Percentiles rank a stretch among this genome's conserved stretches.
These are phyloP conservation scores for Botrytis hyacinthi DNA, from an alignment of 2,329 filamentous ascomycete species.

Conservation along the genomic window DNA sequence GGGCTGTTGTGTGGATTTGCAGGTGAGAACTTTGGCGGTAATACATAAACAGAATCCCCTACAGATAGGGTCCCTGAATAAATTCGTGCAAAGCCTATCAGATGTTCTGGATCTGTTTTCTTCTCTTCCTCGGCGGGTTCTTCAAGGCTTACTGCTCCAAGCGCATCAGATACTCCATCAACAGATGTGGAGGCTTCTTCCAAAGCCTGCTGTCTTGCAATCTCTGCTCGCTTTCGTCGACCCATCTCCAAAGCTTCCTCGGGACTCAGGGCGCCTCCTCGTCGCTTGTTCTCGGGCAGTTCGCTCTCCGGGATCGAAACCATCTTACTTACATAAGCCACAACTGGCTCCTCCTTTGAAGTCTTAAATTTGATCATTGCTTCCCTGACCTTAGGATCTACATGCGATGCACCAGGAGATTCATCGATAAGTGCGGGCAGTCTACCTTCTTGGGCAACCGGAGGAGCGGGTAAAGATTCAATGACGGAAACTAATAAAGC, in stretches of 20 bases:
- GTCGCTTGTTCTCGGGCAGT: constrained; percentile 79
- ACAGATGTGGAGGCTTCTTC: constrained; percentile 38
- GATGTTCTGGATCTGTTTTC: constrained; percentile 73
- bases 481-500: constrained; percentile 91
- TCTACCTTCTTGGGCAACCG: constrained; percentile 72
- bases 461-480: constrained; percentile 85
- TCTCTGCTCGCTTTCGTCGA: constrained; percentile 83
- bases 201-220: constrained; percentile 70
- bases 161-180: constrained; percentile 51
- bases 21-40: constrained; percentile 91
- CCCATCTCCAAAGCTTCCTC: constrained; percentile 90
- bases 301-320: constrained; percentile 92
- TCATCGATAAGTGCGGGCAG: constrained; percentile 75
- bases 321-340: constrained; percentile 98
- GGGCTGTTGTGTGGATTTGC: constrained; percentile 69
- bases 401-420: constrained; percentile 72
- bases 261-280: constrained; percentile 68
- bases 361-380: constrained; percentile 81
- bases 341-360: constrained; percentile 68
- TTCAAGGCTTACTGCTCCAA: constrained; percentile 61
- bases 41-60: constrained; percentile 85
- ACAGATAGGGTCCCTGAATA: constrained; percentile 89
- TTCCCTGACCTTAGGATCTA: constrained; percentile 68
- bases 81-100: constrained; percentile 91
- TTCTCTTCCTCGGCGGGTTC: constrained; percentile 53